A percentile compares a stretch with the other conserved stretches of the same genome.
phyloP scores from a whole-genome alignment of 2,329 filamentous ascomycete species.

The Fusarium napiforme region DNA sequence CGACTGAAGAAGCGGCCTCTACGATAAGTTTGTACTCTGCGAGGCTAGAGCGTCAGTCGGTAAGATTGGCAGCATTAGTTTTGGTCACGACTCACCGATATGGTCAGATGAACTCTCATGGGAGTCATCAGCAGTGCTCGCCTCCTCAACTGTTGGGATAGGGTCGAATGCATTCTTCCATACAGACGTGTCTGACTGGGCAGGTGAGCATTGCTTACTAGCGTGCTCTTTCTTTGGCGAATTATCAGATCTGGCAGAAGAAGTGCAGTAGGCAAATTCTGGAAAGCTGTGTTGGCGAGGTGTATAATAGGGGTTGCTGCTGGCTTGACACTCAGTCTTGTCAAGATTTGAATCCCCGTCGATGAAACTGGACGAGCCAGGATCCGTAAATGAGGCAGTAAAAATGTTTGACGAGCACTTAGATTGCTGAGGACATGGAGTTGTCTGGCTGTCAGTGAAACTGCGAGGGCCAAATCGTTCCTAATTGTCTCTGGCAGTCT shows the following conservation, averaged over 20 bases:
- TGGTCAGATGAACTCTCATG: constrained; percentile 40
- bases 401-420: constrained; percentile 10
- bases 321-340: constrained; percentile 22
- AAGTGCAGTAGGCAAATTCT: constrained; percentile 9
- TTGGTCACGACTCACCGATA: constrained; percentile 44
- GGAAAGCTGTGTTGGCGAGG: constrained; percentile 39
- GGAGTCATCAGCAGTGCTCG: constrained; percentile 40
- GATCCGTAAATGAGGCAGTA: constrained; percentile 27
- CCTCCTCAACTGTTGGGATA: constrained; percentile 51
- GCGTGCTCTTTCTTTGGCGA: constrained; percentile 2
- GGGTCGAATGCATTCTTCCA: constrained; percentile 39
- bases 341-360: constrained; percentile 19
- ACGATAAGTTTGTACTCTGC: constrained; percentile 38
- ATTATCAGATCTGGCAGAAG: constrained; percentile 18
- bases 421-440: constrained; percentile 23
- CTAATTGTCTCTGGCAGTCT: constrained; percentile 43
- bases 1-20: constrained; percentile 21
- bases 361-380: constrained; percentile 6
- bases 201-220: not conserved
- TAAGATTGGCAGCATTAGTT: no score
- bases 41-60: constrained; percentile 9
- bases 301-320: constrained; percentile 50
- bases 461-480: constrained; percentile 39
- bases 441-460: constrained; percentile 24
- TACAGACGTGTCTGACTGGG: constrained; percentile 9